Base-by-base conservation (phyloP, 768 basidiomycete genomes). In the Phanerochaete sordida region DNA sequence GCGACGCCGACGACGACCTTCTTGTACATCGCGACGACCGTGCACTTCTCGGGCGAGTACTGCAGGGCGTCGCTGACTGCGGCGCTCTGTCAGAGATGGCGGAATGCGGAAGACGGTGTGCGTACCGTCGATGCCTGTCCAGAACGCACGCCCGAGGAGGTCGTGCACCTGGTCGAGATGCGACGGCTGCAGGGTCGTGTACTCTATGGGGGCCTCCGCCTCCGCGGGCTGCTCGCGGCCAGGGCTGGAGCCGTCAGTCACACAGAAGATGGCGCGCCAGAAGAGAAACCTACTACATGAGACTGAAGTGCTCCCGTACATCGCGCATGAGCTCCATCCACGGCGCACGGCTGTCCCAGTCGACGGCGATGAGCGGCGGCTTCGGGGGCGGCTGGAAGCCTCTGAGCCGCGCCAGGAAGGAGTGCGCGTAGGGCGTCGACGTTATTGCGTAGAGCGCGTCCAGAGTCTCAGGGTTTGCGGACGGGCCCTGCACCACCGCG, bases 311-410 rank as follows among this genome's bases (percentile, higher is more conserved):
- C 2, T 81, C 82, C 52, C 81, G 77, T 44, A 93, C 79, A 63
- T 93, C 90, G 31, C 72, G 69, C 87, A 92, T 88, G 46, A 93
- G 79, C 37, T 79, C 73, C 79, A 86, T 86, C 91, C 91, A 93
- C 0, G 88, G 84, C 3, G 89, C 72, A 43, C 74, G 74, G 3
- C 81, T 84, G 68, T 88, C 85, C 90, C 88, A 92, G 70, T 92
- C 90, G 26, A 85, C 75, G 11, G 84, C 79, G 43, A 91, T 77
- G 28, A 81, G 66, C 3, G 73, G 75, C 12, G 73, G 66, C 51
- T 62, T 73, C n/a, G 56, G 64, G 26, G 62, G 57, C 2, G 44
- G 63, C 35, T 65, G 59, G 44, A 71, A 70, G 23, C 86, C 87
- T 50, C 79, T 76, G 13, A 91, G 67, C 15, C 91, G 84, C 50